Conservation (phyloP, 2,329 filamentous ascomycete species). For the Pestalotiopsis sp. region DNA sequence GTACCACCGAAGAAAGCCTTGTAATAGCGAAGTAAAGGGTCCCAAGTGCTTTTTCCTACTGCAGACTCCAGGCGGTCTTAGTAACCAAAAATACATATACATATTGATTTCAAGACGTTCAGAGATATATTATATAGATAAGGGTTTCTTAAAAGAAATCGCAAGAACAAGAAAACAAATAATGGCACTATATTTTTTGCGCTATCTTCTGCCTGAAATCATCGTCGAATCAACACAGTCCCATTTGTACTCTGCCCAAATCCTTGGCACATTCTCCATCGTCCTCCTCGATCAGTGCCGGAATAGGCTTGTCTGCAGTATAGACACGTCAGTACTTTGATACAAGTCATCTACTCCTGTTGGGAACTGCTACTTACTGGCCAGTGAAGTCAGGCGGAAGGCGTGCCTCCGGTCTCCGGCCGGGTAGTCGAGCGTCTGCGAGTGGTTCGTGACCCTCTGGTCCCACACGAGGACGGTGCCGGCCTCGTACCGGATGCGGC, state of each 20-base stretch:
- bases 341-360: neutral
- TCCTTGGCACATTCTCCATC: slow-evolving; percentile 24
- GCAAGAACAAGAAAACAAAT: too few relatives aligned
- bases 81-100: too few relatives aligned
- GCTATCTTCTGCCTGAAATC: too few relatives aligned
- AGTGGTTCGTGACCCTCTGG: neutral
- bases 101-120: too few relatives aligned
- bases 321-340: neutral
- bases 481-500: neutral
- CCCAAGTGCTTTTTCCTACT: too few relatives aligned
- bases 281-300: slow-evolving; percentile 20
- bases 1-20: too few relatives aligned
- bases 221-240: slow-evolving; percentile 17
- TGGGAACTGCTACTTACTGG: neutral
- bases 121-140: too few relatives aligned
- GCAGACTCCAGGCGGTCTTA: too few relatives aligned
- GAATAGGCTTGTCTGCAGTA: slow-evolving; percentile 13
- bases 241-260: slow-evolving; percentile 17
- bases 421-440: slow-evolving; percentile 6
- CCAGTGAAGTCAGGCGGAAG: slow-evolving; percentile 18
- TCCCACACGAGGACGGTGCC: slow-evolving; percentile 1
- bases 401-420: slow-evolving; percentile 2
- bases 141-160: too few relatives aligned
- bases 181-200: too few relatives aligned
- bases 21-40: too few relatives aligned